Percentiles rank a stretch among this genome's conserved stretches.
Evolutionary conservation across 2,329 filamentous ascomycete species (phyloP).

Genomic region (Metarhizium brunneum): DNA sequence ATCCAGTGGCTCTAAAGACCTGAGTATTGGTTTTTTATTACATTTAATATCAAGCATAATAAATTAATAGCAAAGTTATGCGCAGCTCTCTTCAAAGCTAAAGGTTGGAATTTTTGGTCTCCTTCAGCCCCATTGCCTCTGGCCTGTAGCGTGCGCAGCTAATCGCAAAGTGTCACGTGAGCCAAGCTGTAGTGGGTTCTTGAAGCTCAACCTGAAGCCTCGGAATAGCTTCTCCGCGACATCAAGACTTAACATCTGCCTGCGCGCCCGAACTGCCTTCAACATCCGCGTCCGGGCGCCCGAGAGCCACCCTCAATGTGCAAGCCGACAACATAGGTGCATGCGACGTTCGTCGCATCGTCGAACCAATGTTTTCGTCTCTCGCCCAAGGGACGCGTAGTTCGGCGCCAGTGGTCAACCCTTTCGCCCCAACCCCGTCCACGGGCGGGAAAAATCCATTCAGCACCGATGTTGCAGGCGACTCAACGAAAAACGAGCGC

Average conservation of each 20-base stretch:
- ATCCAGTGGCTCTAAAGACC: too few species aligned
- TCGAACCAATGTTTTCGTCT: slow-evolving; percentile 29
- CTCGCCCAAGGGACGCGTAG: slow-evolving; percentile 26
- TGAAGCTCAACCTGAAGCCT: not conserved
- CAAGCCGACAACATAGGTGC: slow-evolving; percentile 23
- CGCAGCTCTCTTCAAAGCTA: too few species aligned
- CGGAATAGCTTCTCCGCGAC: slow-evolving; percentile 5
- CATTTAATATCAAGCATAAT: too few species aligned
- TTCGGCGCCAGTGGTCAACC: slow-evolving; percentile 25
- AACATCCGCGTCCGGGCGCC: not conserved
- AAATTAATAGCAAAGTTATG: too few species aligned
- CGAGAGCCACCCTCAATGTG: slow-evolving; percentile 19
- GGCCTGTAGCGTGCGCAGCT: too few species aligned
- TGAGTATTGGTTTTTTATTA: too few species aligned
- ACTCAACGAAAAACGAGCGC: slow-evolving; percentile 18
- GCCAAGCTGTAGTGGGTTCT: not conserved
- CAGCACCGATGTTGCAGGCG: slow-evolving; percentile 20
- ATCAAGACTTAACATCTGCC: not conserved
- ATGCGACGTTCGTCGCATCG: slow-evolving; percentile 32
- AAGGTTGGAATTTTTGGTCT: too few species aligned
- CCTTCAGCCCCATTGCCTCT: too few species aligned
- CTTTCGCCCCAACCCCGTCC: slow-evolving; percentile 18
- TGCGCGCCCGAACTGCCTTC: not conserved
- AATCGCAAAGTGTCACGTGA: slow-evolving; percentile 4
- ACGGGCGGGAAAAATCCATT: slow-evolving; percentile 13